A percentile compares a stretch with the other conserved stretches of the same genome.
These are phyloP conservation scores for Mercurialis annua DNA, from an alignment of 345 rosid genomes.

Conservation along the genomic window DNA sequence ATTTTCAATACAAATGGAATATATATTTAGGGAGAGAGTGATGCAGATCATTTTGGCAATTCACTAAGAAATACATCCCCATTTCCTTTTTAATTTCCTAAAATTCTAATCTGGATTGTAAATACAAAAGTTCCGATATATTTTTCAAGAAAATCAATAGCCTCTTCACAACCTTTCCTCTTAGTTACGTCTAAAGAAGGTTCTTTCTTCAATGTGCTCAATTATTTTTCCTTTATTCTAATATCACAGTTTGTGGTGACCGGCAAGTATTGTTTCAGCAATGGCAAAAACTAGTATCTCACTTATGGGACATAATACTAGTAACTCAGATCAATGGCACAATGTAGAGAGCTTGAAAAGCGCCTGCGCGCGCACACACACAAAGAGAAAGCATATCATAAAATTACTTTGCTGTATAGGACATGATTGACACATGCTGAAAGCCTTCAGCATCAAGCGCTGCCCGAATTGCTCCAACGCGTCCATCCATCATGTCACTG, in stretches of 20 bases:
- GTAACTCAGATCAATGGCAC: neutral
- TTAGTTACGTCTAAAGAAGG: no score
- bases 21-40: neutral
- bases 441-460: slow-evolving; percentile 96
- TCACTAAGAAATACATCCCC: neutral
- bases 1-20: neutral
- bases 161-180: neutral
- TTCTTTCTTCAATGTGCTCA: neutral
- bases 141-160: neutral
- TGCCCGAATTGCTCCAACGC: slow-evolving; percentile 75
- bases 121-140: neutral
- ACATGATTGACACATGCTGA: slow-evolving; percentile 91
- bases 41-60: neutral
- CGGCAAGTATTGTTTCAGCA: neutral
- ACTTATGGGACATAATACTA: neutral
- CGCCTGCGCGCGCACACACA: no score
- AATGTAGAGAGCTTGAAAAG: no score
- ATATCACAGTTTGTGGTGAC: neutral
- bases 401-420: slow-evolving; percentile 89
- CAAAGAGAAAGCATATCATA: neutral
- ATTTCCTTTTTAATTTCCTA: neutral
- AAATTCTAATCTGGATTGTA: neutral
- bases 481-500: slow-evolving; percentile 99
- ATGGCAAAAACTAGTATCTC: neutral
- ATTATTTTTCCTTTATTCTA: no score